A percentile compares a stretch with the other conserved stretches of the same genome.
phyloP scores from a whole-genome alignment of 495 filamentous ascomycete genomes.

The Aspergillus indologenus region DNA sequence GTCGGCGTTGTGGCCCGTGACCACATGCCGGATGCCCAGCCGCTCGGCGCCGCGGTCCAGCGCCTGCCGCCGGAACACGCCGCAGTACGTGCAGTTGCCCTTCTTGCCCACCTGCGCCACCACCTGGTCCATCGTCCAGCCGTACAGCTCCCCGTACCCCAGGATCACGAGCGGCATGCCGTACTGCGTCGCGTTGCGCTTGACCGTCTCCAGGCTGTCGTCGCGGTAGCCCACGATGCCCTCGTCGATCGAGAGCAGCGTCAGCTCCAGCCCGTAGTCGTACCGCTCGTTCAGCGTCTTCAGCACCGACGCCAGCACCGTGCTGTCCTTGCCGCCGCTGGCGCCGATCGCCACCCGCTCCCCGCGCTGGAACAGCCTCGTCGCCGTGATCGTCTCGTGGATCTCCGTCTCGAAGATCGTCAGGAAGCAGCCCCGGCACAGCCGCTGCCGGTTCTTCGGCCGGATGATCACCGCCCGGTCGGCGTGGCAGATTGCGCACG shows the following conservation, averaged over 20 bases:
- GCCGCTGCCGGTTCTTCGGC: constrained; percentile 87
- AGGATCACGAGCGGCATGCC: constrained; percentile 87
- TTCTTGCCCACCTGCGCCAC: constrained; percentile 95
- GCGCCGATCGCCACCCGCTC: constrained; percentile 93
- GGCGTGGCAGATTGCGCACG: constrained; percentile 72
- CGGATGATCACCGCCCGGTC: constrained; percentile 83
- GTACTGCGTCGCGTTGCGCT: constrained; percentile 87
- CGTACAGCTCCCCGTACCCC: constrained; percentile 91
- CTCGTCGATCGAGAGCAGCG: constrained; percentile 90
- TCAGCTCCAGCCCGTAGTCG: constrained; percentile 78
- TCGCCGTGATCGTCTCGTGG: constrained; percentile 81
- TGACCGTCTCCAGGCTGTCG: constrained; percentile 92
- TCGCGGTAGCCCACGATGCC: constrained; percentile 96
- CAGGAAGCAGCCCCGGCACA: constrained; percentile 88
- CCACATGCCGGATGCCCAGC: constrained; percentile 87
- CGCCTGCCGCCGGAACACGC: constrained; percentile 92
- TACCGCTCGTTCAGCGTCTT: constrained; percentile 92
- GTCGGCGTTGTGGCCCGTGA: constrained; percentile 97
- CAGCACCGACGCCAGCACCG: constrained; percentile 88
- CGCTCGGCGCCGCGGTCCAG: constrained; percentile 87
- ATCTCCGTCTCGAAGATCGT: constrained; percentile 86
- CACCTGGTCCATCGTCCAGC: constrained; percentile 99
- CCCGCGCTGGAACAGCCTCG: constrained; percentile 74
- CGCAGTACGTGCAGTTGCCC: constrained; percentile 98
- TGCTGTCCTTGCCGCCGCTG: constrained; percentile 96